Conservation (phyloP, 2,329 filamentous ascomycete species). For the Epichloe elymi region DNA sequence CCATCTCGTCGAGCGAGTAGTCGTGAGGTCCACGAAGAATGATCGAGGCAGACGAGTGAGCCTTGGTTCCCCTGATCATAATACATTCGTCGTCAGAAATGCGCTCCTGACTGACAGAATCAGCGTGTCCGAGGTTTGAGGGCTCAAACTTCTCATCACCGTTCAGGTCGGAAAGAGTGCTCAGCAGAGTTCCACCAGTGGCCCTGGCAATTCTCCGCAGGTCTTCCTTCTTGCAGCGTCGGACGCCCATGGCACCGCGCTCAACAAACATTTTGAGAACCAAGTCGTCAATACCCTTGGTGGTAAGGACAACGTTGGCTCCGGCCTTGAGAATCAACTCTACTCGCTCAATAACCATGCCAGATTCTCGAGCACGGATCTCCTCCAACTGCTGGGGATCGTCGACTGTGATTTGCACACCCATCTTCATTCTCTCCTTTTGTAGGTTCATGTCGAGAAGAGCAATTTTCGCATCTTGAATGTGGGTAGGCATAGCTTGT, state of each 20-base stretch:
- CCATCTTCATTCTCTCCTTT: constrained; percentile 98
- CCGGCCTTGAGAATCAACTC: constrained; percentile 97
- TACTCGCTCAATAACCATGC: constrained; percentile 84
- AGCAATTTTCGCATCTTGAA: constrained; percentile 92
- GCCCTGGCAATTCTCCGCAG: constrained; percentile 90
- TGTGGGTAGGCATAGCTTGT: constrained; percentile 89
- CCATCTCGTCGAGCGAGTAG: constrained; percentile 96
- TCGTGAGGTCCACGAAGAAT: constrained; percentile 94
- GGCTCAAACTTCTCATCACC: constrained; percentile 94
- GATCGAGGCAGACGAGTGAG: constrained; percentile 85
- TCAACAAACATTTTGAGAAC: constrained; percentile 91
- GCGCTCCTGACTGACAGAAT: constrained; percentile 94
- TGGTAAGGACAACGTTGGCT: constrained; percentile 91
- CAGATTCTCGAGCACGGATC: constrained; percentile 83
- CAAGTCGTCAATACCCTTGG: constrained; percentile 96
- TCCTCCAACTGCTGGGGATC: constrained; percentile 96
- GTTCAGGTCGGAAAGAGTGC: constrained; percentile 89
- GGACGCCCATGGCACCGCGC: constrained; percentile 86
- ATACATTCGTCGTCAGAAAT: constrained; percentile 99
- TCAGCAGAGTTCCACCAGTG: constrained; percentile 84
- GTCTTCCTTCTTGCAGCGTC: constrained; percentile 98
- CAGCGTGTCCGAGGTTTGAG: constrained; percentile 77
- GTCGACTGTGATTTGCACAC: constrained; percentile 95
- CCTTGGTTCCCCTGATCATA: constrained; percentile 88
- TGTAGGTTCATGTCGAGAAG: constrained; percentile 96